Percentiles rank a stretch among this genome's conserved stretches.
Evolutionary conservation across 129 eudicot species (phyloP).

Genomic region (Chrysanthemum seticuspe): DNA sequence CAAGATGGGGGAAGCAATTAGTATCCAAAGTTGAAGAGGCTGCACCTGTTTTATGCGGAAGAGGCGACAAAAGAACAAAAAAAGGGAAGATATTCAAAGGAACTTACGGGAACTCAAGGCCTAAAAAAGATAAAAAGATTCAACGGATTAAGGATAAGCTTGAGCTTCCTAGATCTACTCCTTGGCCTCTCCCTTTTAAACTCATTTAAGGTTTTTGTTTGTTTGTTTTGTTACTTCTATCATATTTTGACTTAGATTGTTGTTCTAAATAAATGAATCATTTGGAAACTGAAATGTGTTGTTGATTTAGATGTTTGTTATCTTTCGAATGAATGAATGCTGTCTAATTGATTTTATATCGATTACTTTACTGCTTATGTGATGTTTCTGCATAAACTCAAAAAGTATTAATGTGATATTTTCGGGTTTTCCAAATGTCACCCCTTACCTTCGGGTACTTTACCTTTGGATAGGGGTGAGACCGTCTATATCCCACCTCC

Average conservation of each 20-base stretch:
- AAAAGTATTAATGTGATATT: too few species aligned
- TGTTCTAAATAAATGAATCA: not conserved
- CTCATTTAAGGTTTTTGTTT: slow-evolving; percentile 35
- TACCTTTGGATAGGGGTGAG: too few species aligned
- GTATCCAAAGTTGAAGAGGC: slow-evolving; percentile 17
- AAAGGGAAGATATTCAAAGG: slow-evolving; percentile 92
- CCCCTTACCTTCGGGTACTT: too few species aligned
- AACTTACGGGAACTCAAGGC: slow-evolving; percentile 77
- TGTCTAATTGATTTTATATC: too few species aligned
- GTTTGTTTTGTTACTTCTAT: not conserved
- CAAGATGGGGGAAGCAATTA: too few species aligned
- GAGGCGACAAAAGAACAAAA: slow-evolving; percentile 94
- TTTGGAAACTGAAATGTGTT: too few species aligned
- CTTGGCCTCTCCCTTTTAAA: slow-evolving; percentile 99
- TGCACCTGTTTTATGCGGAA: slow-evolving; percentile 62
- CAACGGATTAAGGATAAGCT: slow-evolving; percentile 86
- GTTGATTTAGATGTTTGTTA: too few species aligned
- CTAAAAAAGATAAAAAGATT: slow-evolving; percentile 78
- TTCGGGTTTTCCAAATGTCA: too few species aligned
- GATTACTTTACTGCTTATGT: too few species aligned
- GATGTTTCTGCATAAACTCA: too few species aligned
- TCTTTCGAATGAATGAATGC: too few species aligned
- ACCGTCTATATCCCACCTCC: too few species aligned
- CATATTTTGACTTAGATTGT: not conserved
- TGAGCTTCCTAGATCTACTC: slow-evolving; percentile 98